These are phyloP conservation scores for Cornus florida DNA, from an alignment of 148 eudicot species.

Conservation along the genomic window DNA sequence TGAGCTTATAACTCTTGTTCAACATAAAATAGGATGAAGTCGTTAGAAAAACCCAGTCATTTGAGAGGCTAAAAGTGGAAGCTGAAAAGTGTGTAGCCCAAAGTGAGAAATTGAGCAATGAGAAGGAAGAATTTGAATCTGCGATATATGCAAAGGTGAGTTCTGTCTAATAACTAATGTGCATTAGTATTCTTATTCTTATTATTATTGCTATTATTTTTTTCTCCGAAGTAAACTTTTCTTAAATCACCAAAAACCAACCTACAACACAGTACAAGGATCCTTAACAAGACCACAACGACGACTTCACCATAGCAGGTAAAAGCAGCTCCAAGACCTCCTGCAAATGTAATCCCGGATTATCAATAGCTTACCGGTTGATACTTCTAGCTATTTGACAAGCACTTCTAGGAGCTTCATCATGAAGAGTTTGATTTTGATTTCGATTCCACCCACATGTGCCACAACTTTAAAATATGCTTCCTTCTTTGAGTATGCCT, in stretches of 20 bases:
- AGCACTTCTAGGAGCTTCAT: no score
- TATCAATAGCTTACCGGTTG: neutral
- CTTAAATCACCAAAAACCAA: no score
- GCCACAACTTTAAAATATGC: no score
- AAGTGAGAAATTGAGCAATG: constrained; percentile 70
- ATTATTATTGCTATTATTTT: neutral
- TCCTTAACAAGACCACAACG: no score
- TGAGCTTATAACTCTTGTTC: constrained; percentile 8
- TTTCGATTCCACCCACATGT: no score
- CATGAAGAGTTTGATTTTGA: no score
- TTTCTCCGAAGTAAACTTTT: neutral
- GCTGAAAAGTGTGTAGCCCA: constrained; percentile 77
- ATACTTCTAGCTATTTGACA: no score
- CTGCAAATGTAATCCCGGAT: no score
- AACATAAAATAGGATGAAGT: constrained; percentile 69
- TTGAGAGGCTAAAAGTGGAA: constrained; percentile 66
- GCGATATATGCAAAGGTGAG: constrained; percentile 75
- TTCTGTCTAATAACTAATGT: neutral
- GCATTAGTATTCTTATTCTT: neutral
- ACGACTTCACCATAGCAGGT: no score
- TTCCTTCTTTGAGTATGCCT: neutral
- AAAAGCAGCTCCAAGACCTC: no score
- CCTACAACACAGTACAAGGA: no score
- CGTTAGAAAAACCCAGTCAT: constrained; percentile 63
- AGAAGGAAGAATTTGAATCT: constrained; percentile 72